Conservation (phyloP, 306 rosid genomes). For the Aeschynomene evenia region DNA sequence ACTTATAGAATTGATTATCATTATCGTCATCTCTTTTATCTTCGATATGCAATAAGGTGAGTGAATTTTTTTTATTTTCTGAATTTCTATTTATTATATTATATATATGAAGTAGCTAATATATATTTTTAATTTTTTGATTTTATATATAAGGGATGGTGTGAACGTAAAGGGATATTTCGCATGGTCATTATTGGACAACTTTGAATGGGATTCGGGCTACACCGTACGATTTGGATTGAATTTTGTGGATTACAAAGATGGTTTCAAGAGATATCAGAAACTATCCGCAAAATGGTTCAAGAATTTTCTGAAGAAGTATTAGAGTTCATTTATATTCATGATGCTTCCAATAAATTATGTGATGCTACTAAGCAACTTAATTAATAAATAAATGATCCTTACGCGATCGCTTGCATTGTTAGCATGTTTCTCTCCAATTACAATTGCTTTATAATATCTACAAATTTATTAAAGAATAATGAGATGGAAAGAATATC, state of each 20-base stretch:
- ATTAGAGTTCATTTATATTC: background rate
- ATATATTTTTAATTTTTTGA: background rate
- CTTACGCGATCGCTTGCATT: too few relatives aligned
- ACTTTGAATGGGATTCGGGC: constrained; percentile 57
- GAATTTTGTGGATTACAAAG: constrained; percentile 47
- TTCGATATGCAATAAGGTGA: constrained; percentile 50
- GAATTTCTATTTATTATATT: background rate
- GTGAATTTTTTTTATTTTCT: background rate
- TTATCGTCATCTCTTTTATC: constrained; percentile 45
- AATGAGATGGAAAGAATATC: too few relatives aligned
- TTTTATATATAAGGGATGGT: constrained; percentile 31
- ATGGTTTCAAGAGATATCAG: constrained; percentile 37
- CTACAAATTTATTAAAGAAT: too few relatives aligned
- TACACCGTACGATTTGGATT: constrained; percentile 53
- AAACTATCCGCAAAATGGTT: constrained; percentile 53
- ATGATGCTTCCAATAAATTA: background rate
- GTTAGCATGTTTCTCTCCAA: too few relatives aligned
- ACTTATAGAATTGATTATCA: constrained; percentile 45
- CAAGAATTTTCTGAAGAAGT: constrained; percentile 35
- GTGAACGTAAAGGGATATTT: constrained; percentile 54
- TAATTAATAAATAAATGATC: too few relatives aligned
- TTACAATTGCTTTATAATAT: too few relatives aligned
- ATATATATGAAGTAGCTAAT: background rate
- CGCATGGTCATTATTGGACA: constrained; percentile 67
- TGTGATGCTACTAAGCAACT: too few relatives aligned